Base-by-base conservation (phyloP, 352 stramenopile species). In the Globisporangium parvum region DNA sequence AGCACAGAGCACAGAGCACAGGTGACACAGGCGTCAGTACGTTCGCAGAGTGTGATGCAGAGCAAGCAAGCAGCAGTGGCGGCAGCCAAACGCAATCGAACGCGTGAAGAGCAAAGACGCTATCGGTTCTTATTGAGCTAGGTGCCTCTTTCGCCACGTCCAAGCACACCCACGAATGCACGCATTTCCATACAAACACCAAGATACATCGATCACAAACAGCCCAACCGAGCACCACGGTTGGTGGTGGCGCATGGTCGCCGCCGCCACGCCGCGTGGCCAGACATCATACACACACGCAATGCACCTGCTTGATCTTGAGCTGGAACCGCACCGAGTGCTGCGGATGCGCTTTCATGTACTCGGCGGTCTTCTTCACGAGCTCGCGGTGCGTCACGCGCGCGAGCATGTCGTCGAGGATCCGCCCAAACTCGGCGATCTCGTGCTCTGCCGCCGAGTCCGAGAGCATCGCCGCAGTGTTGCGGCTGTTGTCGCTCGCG, bases 281-380 rank as follows among this genome's bases (percentile, higher is more conserved):
- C 48, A 55, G 15, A 18, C 48, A 47, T 41, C 21, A 59, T 52
- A 2, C 49, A 57, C 17, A 51, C 28, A 42, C 41, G 39, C 6
- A 52, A 4, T 21, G 54, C 73, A 92, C 82, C 82, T 92, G 82
- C 77, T 92, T 92, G 72, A 92, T 85, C 65, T 92, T 92, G 76
- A 92, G 81, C 66, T 92, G 82, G 65, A 92, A 88, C 31, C 79
- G 80, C 45, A 87, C 57, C 51, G 80, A 67, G 57, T 92, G 82
- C 51, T 89, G 75, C 48, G 82, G 80, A 63, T 80, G 85, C 41
- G 69, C 57, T 51, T 71, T 73, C 68, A 92, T 87, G 60, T 84
- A 92, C 59, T 80, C 74, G 37, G 82, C 82, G 31, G 82, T 89
- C 55, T 82, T 70, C 11, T 77, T 66, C 33, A 92, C 80, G n/a